Evolutionary conservation across 139 green algal genomes (phyloP).

Genomic region (Axilococcus clingmanii): DNA sequence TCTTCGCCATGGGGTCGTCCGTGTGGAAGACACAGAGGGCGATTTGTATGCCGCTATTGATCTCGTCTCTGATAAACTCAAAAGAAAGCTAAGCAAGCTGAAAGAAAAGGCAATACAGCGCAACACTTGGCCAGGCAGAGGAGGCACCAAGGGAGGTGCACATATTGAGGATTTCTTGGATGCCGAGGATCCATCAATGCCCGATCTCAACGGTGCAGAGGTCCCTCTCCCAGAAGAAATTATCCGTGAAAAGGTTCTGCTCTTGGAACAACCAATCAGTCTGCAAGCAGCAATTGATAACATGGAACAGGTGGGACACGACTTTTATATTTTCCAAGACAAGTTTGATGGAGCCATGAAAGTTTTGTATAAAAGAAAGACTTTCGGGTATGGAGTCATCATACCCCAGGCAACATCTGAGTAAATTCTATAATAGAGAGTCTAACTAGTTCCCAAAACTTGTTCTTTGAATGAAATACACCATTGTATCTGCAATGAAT

Average conservation of each 20-base stretch:
- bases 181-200: background rate
- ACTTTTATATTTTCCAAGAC: constrained; percentile 27
- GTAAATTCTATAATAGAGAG: too few species aligned
- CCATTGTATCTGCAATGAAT: too few species aligned
- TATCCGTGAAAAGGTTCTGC: constrained; percentile 9
- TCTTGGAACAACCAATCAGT: constrained; percentile 5
- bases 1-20: constrained; percentile 54
- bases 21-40: constrained; percentile 56
- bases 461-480: too few species aligned
- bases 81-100: constrained; percentile 21
- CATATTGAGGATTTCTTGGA: constrained; percentile 11
- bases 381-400: constrained; percentile 55
- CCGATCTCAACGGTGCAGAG: constrained; percentile 1
- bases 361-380: constrained; percentile 20
- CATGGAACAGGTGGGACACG: constrained; percentile 27
- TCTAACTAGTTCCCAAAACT: too few species aligned
- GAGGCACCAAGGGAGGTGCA: constrained; percentile 20
- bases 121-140: constrained; percentile 27
- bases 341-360: constrained; percentile 16
- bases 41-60: constrained; percentile 70
- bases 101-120: constrained; percentile 27
- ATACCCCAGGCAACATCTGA: constrained; percentile 30
- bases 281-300: constrained; percentile 10
- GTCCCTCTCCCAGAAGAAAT: constrained; percentile 5
- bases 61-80: constrained; percentile 59